A percentile compares a stretch with the other conserved stretches of the same genome.
These are phyloP conservation scores for Phytophthora pluvialis DNA, from an alignment of 352 stramenopile species.

Conservation along the genomic window DNA sequence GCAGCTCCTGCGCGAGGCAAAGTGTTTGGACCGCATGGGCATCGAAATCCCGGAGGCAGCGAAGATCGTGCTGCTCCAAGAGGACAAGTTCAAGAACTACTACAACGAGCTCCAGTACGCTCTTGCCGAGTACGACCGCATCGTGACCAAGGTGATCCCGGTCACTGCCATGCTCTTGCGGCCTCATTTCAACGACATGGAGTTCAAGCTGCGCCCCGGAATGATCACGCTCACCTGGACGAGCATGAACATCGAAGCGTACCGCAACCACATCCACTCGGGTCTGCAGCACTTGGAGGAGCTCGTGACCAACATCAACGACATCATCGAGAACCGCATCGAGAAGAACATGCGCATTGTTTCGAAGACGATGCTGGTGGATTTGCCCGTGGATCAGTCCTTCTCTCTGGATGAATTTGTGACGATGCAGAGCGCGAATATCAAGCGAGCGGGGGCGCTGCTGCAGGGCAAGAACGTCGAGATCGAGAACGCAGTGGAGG, in stretches of 20 bases:
- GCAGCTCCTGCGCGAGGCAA: constrained; percentile 97
- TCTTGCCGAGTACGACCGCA: constrained; percentile 97
- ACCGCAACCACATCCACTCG: constrained; percentile 93
- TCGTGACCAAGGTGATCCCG: constrained; percentile 97
- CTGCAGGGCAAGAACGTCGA: constrained; percentile 98
- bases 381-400: constrained; percentile 95
- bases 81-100: constrained; percentile 99
- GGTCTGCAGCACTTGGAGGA: constrained; percentile 97
- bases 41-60: constrained; percentile 98
- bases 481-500: constrained; percentile 97
- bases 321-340: constrained; percentile 99
- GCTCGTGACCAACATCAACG: constrained; percentile 98
- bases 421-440: constrained; percentile 96
- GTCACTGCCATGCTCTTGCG: constrained; percentile 96
- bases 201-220: constrained; percentile 98
- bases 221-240: constrained; percentile 99
- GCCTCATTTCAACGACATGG: constrained; percentile 99
- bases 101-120: constrained; percentile 98
- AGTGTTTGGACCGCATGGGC: constrained; percentile 98
- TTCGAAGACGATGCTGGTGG: constrained; percentile 96
- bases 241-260: constrained; percentile 99
- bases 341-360: constrained; percentile 99
- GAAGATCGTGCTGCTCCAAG: constrained; percentile 97
- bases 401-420: constrained; percentile 99
- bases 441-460: constrained; percentile 89